Base-by-base conservation (phyloP, 192 early-diverging fungal genomes). In the Podila clonocystis region DNA sequence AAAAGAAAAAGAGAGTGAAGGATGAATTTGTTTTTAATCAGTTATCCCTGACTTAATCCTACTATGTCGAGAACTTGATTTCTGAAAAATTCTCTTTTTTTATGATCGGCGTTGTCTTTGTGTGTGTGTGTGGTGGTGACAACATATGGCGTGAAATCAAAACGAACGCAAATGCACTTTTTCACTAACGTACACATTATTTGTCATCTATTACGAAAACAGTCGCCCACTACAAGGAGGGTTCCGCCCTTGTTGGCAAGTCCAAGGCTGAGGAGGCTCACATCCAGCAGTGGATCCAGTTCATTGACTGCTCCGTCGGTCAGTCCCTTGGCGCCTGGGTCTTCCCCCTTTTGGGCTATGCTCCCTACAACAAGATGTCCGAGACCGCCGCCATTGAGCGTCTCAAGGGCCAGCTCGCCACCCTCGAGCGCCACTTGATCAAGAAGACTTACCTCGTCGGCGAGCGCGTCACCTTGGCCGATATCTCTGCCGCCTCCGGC, bases 371-470 rank as follows among this genome's bases (percentile, higher is more conserved):
- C 67, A 85, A 82, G 80, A 45, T 91, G 85, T 85, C 87, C 50
- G 89, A 91, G 85, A 91, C 89, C 83, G 87, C 91, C 70, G 90
- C 93, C 34, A 91, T 91, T 70, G 88, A 94, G 83, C 86, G 91
- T 52, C 22, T 88, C 71, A 85, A 88, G 85, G 84, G 86, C 52
- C 84, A 91, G 64, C 82, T 97, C 48, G 77, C 65, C 65, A 90
- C 85, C 29, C 86, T 98, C 38, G 91, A 98, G 90, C 88, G 90
- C 50, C 85, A 95, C 76, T 88, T 98, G 26, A 69, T 92, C 62
- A 87, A 86, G 89, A 90, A 91, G 85, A 98, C 97, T 79, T 98
- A 91, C 93, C 87, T 98, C 70, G 96, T 98, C 66, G 97, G 95
- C 69, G 97, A 98, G 87, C 87, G 86, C 73, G 83, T 98, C 75